A percentile compares a stretch with the other conserved stretches of the same genome.
These are phyloP conservation scores for Aspergillus ustus DNA, from an alignment of 2,329 filamentous ascomycete species.

Conservation along the genomic window DNA sequence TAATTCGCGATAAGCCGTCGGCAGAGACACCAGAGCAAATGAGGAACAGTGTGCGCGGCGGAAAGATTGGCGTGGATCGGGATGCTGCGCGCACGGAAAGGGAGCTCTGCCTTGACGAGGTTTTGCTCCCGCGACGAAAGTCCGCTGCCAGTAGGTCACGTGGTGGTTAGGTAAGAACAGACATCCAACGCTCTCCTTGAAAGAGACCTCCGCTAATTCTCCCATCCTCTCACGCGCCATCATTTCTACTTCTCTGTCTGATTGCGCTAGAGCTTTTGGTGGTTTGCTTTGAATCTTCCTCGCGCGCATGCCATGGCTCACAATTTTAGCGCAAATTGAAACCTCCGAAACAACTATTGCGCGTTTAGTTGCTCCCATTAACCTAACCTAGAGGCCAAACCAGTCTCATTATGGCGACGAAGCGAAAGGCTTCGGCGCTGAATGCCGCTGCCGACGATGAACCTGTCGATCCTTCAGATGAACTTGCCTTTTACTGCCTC, in stretches of 20 bases:
- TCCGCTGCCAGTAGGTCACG: slow-evolving; percentile 19
- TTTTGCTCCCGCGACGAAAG: slow-evolving; percentile 24
- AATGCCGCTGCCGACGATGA: slow-evolving; percentile 71
- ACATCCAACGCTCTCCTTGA: slow-evolving; percentile 2
- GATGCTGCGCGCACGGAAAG: slow-evolving; percentile 26
- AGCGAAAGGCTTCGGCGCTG: slow-evolving; percentile 84
- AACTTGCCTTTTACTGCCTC: slow-evolving; percentile 90
- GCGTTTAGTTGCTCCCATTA: neutral
- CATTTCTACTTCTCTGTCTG: neutral
- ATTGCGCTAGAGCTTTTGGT: neutral
- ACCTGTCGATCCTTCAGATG: slow-evolving; percentile 88
- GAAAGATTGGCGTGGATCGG: slow-evolving; percentile 18
- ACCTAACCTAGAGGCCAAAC: neutral
- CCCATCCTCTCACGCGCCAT: neutral
- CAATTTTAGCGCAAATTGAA: slow-evolving; percentile 1
- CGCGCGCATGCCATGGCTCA: slow-evolving; percentile 7
- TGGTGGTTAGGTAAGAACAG: slow-evolving; percentile 23
- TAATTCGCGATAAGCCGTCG: slow-evolving; percentile 10
- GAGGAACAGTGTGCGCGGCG: slow-evolving; percentile 20
- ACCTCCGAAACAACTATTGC: neutral
- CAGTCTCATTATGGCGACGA: slow-evolving; percentile 74
- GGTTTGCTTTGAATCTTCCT: neutral
- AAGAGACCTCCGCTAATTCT: neutral
- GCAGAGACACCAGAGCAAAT: slow-evolving; percentile 9
- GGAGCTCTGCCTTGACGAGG: slow-evolving; percentile 30